Evolutionary conservation across 2,329 filamentous ascomycete genomes (phyloP), one percentile per base, ranked within the genome.

Genomic region (Clonostachys sp.): DNA sequence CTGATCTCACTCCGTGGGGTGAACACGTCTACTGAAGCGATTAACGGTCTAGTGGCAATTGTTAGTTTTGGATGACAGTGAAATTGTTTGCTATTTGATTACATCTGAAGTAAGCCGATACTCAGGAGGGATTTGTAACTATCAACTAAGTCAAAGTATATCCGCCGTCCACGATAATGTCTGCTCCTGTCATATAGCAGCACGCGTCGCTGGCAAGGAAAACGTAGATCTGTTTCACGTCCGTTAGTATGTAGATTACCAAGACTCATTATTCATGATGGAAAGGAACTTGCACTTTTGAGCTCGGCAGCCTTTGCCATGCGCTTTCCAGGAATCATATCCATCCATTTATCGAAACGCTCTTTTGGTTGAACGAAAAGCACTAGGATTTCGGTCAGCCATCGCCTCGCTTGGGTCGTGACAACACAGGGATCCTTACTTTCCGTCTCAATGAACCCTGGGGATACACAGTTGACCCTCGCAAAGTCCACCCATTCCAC

Each of bases 291-390:
- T 17, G 81, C 83, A 10, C 83, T 84, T 67, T 86, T 86, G 53
- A 88, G 68, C 70, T 88, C 84, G 55, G 82, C 77, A 5, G 77
- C 67, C 48, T 78, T 67, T 7, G 81, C 84, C 58, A 86, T 79
- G 57, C 84, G 68, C 41, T 74, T 81, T 78, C 87, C 80, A 39
- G 83, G 83, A 42, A 84, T 87, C 73, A 86, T 87, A 56, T 77
- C 75, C 58, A 77, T 75, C 84, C 84, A 88, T 52, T 39, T 39
- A 3, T 39, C 36, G 36, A 39, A 39, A n/a, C 85, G 76, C 45
- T 78, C 71, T 70, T 87, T 84, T 30, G 77, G 84, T 57, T 84
- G 81, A 33, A 71, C 54, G 3, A 76, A 79, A 69, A 81, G 86
- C 83, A 92, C 86, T 10, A 87, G 87, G 40, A 8, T 5, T n/a